Base-by-base conservation (phyloP, 768 basidiomycete genomes). In the Rickenella mellea region DNA sequence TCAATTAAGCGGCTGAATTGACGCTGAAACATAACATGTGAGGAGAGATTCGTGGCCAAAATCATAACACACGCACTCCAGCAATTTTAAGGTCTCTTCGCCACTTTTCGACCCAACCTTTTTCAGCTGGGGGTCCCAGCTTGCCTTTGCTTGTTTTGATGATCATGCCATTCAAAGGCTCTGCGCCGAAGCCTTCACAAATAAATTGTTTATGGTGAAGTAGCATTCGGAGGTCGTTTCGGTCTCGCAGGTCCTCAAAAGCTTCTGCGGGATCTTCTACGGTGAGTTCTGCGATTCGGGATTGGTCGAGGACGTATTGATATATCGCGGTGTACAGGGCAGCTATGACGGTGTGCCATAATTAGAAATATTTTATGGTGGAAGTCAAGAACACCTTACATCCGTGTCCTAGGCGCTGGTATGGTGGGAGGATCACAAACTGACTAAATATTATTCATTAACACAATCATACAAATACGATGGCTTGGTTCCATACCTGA, bases 231-330 rank as follows among this genome's bases (percentile, higher is more conserved):
- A 98, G 70, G 59, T 99, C 96, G 50, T 84, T 86, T 42, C 88
- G 82, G 63, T 98, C 96, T 26, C 94, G 71, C 31, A 98, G 71
- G 59, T 98, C 96, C 59, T 98, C 94, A 55, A 99, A 97, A 8
- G 89, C 87, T 63, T 99, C 96, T 0, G 91, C 91, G 1, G 96
- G 96, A 58, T 99, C 96, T 63, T 99, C 96, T 17, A 99, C 87
- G 1, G 92, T 96, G 30, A 98, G 65, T 60, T 98, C 94, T n/a
- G 85, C 81, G 28, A 94, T 76, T 39, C 74, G 65, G 2, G 80
- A 69, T 37, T 73, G 74, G 11, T 72, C 64, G 31, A 85, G 59
- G 15, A 86, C 73, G 54, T 87, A 75, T 54, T 79, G 71, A 64
- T 93, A 94, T 41, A 91, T 81, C 1, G 90, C 78, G 33, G 67